These are phyloP conservation scores for Citrus sinensis DNA, from an alignment of 345 rosid genomes.

Conservation along the genomic window DNA sequence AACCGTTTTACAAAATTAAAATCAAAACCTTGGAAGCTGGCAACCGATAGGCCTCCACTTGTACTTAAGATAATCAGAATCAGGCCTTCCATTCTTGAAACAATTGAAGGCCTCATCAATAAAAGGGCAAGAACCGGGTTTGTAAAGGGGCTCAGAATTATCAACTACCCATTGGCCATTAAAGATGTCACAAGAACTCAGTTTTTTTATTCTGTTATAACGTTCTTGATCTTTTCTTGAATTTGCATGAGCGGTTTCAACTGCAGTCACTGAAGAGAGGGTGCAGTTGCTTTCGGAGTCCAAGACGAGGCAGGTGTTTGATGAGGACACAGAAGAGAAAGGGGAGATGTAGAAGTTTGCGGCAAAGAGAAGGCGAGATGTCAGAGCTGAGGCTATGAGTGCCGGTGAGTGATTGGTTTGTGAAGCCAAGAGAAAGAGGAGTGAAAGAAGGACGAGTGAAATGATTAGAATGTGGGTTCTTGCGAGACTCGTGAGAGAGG, in stretches of 20 bases:
- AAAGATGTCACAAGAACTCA: conserved; percentile 60
- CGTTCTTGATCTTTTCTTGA: conserved; percentile 26
- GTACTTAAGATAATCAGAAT: conserved; percentile 38
- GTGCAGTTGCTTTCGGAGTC: conserved; percentile 40
- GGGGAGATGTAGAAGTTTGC: conserved; percentile 48
- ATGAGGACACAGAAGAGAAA: conserved; percentile 39
- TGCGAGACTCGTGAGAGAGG: conserved; percentile 15
- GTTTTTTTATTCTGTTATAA: conserved; percentile 13
- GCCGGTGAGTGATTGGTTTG: conserved; percentile 39
- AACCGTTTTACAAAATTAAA: not conserved
- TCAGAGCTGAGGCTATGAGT: conserved; percentile 36
- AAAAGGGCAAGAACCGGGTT: conserved; percentile 58
- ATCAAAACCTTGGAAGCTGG: conserved; percentile 48
- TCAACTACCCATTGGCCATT: conserved; percentile 58
- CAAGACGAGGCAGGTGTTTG: conserved; percentile 37
- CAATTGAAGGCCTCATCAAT: conserved; percentile 59
- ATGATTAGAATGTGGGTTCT: conserved; percentile 32
- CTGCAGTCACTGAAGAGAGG: conserved; percentile 34
- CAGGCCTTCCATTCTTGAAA: conserved; percentile 55
- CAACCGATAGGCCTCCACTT: conserved; percentile 58
- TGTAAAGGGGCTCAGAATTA: conserved; percentile 45
- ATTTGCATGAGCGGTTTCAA: conserved; percentile 24
- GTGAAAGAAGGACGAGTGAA: conserved; percentile 39
- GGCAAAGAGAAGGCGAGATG: conserved; percentile 46
- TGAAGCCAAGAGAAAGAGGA: conserved; percentile 44